Conservation (phyloP, 78 protist genomes). For the Carpediemonas membranifera region DNA sequence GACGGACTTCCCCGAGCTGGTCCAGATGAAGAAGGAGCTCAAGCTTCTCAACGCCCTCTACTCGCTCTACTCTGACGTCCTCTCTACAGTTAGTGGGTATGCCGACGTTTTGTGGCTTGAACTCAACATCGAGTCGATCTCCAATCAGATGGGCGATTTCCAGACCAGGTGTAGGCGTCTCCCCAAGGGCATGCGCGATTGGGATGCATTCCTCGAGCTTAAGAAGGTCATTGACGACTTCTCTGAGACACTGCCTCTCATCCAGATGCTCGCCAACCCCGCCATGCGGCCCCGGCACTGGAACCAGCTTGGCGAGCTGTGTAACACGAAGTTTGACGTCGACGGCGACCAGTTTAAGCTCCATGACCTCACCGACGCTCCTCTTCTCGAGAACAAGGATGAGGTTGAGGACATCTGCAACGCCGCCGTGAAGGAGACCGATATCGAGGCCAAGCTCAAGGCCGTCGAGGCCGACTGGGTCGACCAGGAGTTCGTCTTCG, state of each 20-base stretch:
- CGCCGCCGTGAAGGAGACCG: constrained; percentile 52
- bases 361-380: constrained; percentile 32
- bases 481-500: constrained; percentile 32
- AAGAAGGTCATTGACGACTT: constrained; percentile 57
- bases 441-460: constrained; percentile 47
- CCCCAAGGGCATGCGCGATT: constrained; percentile 48
- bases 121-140: constrained; percentile 37
- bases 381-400: constrained; percentile 29
- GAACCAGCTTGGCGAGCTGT: constrained; percentile 32
- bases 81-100: constrained; percentile 33
- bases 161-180: constrained; percentile 31
- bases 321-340: constrained; percentile 7
- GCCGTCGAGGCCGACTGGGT: constrained; percentile 32
- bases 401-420: constrained; percentile 59
- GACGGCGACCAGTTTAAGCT: constrained; percentile 38
- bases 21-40: constrained; percentile 42
- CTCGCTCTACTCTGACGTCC: constrained; percentile 48
- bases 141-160: constrained; percentile 27
- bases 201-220: constrained; percentile 62
- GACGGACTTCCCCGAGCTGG: constrained; percentile 56
- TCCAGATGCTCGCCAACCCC: constrained; percentile 29
- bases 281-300: constrained; percentile 61
- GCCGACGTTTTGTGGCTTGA: constrained; percentile 59
- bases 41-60: constrained; percentile 53
- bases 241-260: constrained; percentile 43